Conservation (phyloP, 805 yeast genomes). For the Maudiozyma barnettii region DNA sequence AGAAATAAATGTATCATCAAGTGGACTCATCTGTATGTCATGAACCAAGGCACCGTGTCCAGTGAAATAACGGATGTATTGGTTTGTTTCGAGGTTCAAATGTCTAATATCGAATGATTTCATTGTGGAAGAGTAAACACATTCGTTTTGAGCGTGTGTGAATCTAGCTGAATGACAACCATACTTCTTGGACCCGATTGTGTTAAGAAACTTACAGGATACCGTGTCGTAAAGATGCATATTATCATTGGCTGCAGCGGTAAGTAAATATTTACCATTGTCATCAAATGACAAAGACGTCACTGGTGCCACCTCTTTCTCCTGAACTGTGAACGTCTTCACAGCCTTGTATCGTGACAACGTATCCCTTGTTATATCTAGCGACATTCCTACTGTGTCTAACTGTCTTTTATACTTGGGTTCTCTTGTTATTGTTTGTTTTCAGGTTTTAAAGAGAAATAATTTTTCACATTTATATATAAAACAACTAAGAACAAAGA, state of each 20-base stretch:
- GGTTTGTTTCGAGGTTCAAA: constrained; percentile 65
- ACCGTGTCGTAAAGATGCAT: constrained; percentile 76
- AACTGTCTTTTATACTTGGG: background rate
- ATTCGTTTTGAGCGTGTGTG: constrained; percentile 61
- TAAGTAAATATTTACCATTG: constrained; percentile 64
- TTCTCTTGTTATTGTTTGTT: background rate
- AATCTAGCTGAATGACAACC: constrained; percentile 85
- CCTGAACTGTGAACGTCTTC: constrained; percentile 45
- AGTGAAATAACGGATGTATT: constrained; percentile 72
- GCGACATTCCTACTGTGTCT: constrained; percentile 6
- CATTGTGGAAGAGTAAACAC: constrained; percentile 77
- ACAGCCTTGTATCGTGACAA: constrained; percentile 29
- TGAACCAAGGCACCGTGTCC: constrained; percentile 80
- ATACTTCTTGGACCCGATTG: constrained; percentile 77
- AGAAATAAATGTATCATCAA: constrained; percentile 52
- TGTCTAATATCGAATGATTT: constrained; percentile 69
- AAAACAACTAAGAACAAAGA: background rate
- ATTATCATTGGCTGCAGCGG: constrained; percentile 73
- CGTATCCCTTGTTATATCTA: constrained; percentile 21
- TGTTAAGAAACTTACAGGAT: constrained; percentile 56
- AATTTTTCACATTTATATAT: background rate
- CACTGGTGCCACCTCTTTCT: constrained; percentile 41
- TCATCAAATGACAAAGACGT: constrained; percentile 76
- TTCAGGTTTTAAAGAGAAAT: background rate
- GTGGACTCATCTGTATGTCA: constrained; percentile 63